Base-by-base conservation (phyloP, 495 filamentous ascomycete species). In the Aspergillus sparsus region DNA sequence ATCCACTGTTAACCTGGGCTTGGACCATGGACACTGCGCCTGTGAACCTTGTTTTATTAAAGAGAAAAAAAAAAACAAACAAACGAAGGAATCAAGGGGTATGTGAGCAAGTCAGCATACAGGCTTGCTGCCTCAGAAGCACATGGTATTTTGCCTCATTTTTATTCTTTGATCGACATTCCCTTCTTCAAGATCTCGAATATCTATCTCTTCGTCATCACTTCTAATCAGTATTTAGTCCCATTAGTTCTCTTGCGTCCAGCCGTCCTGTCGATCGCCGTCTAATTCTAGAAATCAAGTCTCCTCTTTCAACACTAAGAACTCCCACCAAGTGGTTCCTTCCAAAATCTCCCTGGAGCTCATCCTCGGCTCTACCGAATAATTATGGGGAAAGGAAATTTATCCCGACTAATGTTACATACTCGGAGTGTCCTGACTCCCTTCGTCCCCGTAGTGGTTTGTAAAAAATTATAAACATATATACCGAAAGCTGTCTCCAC, bases 381-480 rank as follows among this genome's bases (percentile, higher is more conserved):
- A 64, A 71, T 41, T 41, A 41, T 41, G 37, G 37, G 37, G 37
- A 41, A 41, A 41, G 37, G 37, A 13, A 9, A 13, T 41, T 41
- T 10, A 41, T 41, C 2, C 21, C 21, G 21, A 27, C 21, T 27
- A 27, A 27, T 27, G 3, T 27, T 27, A 27, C 21, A 27, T 27
- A 27, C 21, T 1, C 21, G 21, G 21, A 27, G 21, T 27, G 3
- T 3, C 21, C 21, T 27, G 21, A 27, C 21, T 27, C 21, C 21
- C 21, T 27, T 27, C 21, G 21, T 27, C 21, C 21, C 3, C 21
- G 1, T 3, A 27, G 21, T 27, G 21, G 1, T 27, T 3, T 27
- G 21, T 27, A 27, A 27, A 27, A 27, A 27, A 27, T 27, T 27
- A 27, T 1, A 1, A 41, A 41, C 37, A 41, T n/a, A 49, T 8